These are phyloP conservation scores for Funneliformis caledonium DNA, from an alignment of 371 early-diverging fungal genomes.

Conservation along the genomic window DNA sequence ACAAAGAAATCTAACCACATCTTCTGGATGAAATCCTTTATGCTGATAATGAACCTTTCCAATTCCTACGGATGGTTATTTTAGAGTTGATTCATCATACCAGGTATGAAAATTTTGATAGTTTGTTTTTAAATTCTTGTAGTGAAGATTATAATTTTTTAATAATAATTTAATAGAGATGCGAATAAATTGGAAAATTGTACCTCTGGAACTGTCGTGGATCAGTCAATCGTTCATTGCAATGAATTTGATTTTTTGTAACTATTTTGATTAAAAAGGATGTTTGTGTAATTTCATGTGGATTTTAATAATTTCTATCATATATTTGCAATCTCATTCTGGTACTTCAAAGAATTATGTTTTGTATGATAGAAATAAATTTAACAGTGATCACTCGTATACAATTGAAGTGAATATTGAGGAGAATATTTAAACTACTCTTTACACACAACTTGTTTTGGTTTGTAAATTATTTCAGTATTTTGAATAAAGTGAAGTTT, in stretches of 20 bases:
- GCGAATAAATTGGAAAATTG: conserved; percentile 72
- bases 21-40: neutral
- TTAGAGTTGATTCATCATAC: neutral
- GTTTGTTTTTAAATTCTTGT: no score
- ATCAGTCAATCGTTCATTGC: conserved; percentile 83
- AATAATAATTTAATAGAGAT: no score
- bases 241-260: conserved; percentile 91
- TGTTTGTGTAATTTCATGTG: no score
- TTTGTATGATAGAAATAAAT: no score
- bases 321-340: no score
- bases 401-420: conserved; percentile 89
- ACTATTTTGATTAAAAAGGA: no score
- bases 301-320: no score
- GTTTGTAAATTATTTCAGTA: conserved; percentile 42
- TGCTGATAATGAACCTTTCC: neutral
- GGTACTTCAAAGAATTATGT: no score
- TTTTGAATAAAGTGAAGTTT: neutral
- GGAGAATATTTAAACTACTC: conserved; percentile 93
- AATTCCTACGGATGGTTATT: neutral
- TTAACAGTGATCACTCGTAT: conserved; percentile 95
- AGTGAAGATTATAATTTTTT: no score
- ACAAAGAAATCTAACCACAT: neutral
- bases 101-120: no score
- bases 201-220: conserved; percentile 91
- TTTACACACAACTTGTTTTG: conserved; percentile 82